Percentiles rank a stretch among this genome's conserved stretches.
phyloP scores from a whole-genome alignment of 306 rosid species.

The Gastrolobium bilobum region DNA sequence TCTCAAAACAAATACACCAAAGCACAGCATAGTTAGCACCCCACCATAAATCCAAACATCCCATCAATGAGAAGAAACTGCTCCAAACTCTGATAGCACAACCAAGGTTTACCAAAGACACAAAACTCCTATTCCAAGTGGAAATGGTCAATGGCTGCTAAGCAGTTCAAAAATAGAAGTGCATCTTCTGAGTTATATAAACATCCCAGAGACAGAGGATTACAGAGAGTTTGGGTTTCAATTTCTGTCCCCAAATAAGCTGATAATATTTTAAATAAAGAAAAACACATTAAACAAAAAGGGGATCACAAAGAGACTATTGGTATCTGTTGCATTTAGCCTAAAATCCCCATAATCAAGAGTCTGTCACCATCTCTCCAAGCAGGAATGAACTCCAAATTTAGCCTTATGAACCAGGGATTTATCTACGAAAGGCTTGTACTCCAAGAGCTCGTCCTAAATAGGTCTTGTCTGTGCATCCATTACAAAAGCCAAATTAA shows the following conservation, averaged over 20 bases:
- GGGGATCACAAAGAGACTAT: neutral
- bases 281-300: neutral
- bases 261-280: neutral
- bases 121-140: neutral
- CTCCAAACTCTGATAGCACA: neutral
- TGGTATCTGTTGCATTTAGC: conserved; percentile 9
- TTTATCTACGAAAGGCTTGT: neutral
- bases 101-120: neutral
- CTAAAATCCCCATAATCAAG: neutral
- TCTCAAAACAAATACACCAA: neutral
- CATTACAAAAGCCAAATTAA: neutral
- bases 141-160: conserved; percentile 1
- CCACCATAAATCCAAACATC: neutral
- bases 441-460: neutral
- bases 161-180: neutral
- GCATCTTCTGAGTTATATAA: neutral
- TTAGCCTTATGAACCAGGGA: neutral
- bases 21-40: neutral
- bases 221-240: neutral
- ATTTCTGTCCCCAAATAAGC: neutral
- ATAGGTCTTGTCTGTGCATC: neutral
- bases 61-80: neutral
- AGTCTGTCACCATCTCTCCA: neutral
- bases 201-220: neutral
- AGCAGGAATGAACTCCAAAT: conserved; percentile 9